Base-by-base conservation (phyloP, 768 basidiomycete genomes). In the Suillus clintonianus region DNA sequence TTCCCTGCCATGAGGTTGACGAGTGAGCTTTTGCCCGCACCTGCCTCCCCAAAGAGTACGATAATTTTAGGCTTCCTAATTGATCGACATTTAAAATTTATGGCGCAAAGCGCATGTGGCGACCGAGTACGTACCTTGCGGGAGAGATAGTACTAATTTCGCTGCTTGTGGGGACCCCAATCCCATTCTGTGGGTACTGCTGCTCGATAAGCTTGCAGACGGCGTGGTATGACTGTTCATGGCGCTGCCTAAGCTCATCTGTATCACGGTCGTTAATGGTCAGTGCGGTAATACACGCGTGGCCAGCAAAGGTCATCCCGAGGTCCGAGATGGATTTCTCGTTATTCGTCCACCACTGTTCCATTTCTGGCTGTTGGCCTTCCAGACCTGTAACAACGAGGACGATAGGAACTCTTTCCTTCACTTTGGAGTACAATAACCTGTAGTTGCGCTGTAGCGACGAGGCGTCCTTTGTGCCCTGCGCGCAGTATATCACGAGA, bases 341-440 rank as follows among this genome's bases (percentile, higher is more conserved):
- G 53, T 77, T 78, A 10, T 58, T 53, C 17, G 8, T 30, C 77
- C 76, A 77, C 76, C 78, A 77, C 15, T 24, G 62, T 27, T 77
- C 76, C 76, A 78, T 77, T 34, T 45, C 63, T 15, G 53, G 65
- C 39, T 77, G 72, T 24, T 37, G 30, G 62, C 74, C 67, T 61
- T 80, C 81, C n/a, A 82, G 72, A 32, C 80, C 78, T 1, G 80
- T 82, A n/a, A 82, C 65, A 4, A 75, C 79, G 47, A 82, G 63
- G 5, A 74, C 71, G 34, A 79, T 76, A 3, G 81, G 82, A 5
- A 83, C 81, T 22, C 72, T 67, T 53, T 67, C 65, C 56, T 71
- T 74, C n/a, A 83, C 77, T 11, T 78, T 74, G 8, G 81, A 74
- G 27, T 74, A 70, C 64, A 81, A 79, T 36, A 81, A 64, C 37